These are phyloP conservation scores for Cardamine chenopodiifolia DNA, from an alignment of 345 rosid species.

Conservation along the genomic window DNA sequence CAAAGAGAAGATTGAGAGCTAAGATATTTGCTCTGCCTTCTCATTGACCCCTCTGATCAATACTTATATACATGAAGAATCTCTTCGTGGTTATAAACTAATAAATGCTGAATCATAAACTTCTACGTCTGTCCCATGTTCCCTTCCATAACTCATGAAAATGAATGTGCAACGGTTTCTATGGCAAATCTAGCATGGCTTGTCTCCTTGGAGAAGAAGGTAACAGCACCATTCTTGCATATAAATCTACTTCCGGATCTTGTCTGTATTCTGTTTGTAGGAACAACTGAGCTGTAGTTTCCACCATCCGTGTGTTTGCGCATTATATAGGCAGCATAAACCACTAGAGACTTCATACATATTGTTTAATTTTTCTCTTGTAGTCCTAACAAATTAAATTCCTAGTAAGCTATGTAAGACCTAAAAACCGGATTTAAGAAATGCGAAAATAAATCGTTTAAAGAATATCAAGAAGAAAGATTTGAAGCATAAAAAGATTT, in stretches of 20 bases:
- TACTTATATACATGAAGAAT: not conserved
- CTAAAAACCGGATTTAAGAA: too few species aligned
- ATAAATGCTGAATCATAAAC: not conserved
- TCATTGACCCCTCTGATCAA: not conserved
- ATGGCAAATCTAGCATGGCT: not conserved
- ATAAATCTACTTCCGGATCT: slow-evolving; percentile 5
- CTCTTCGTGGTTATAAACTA: not conserved
- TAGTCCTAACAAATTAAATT: not conserved
- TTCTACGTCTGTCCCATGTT: not conserved
- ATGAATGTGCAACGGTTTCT: slow-evolving; percentile 3
- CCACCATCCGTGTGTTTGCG: not conserved
- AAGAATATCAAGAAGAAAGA: too few species aligned
- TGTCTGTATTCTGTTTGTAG: not conserved
- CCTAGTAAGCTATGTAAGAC: not conserved
- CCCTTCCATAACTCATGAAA: not conserved
- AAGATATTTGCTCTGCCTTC: not conserved
- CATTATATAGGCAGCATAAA: not conserved
- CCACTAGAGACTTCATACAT: not conserved
- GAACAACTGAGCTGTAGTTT: not conserved
- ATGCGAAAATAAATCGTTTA: too few species aligned
- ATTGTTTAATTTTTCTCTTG: not conserved
- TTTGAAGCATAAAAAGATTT: too few species aligned
- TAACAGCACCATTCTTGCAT: slow-evolving; percentile 12
- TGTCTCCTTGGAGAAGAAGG: not conserved
- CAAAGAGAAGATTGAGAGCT: not conserved